phyloP scores from a whole-genome alignment of 208 protist species.

The Trypanosoma scelopori region DNA sequence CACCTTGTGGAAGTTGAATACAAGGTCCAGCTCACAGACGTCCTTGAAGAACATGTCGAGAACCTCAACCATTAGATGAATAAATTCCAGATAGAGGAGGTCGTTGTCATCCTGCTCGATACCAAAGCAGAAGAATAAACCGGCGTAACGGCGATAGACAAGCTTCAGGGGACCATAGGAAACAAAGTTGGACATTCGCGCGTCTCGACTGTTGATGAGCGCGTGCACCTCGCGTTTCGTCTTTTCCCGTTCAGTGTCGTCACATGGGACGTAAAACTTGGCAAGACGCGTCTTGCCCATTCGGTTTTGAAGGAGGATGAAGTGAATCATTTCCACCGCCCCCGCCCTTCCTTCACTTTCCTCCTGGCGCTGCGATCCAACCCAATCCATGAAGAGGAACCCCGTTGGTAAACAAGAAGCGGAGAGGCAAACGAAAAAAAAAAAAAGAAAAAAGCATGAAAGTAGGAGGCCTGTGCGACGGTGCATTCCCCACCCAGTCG shows the following conservation, averaged over 20 bases:
- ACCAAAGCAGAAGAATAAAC: conserved; percentile 99
- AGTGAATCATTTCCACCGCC: conserved; percentile 93
- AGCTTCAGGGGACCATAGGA: conserved; percentile 95
- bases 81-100: conserved; percentile 96
- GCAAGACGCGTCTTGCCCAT: conserved; percentile 98
- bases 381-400: no score
- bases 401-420: conserved; percentile 5
- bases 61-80: conserved; percentile 98
- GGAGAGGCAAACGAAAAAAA: conserved; percentile 9
- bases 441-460: conserved; percentile 5
- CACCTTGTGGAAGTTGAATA: conserved; percentile 99
- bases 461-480: background rate
- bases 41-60: conserved; percentile 99
- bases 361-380: no score
- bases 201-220: conserved; percentile 94
- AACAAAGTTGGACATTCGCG: conserved; percentile 97
- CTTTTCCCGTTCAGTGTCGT: conserved; percentile 94
- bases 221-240: conserved; percentile 96
- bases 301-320: conserved; percentile 98
- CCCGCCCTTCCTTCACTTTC: background rate
- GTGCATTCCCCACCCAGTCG: background rate
- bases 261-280: conserved; percentile 98
- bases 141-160: conserved; percentile 98
- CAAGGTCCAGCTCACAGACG: conserved; percentile 99
- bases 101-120: conserved; percentile 99